Conservation (phyloP, 306 rosid species). For the Fagus crenata region DNA sequence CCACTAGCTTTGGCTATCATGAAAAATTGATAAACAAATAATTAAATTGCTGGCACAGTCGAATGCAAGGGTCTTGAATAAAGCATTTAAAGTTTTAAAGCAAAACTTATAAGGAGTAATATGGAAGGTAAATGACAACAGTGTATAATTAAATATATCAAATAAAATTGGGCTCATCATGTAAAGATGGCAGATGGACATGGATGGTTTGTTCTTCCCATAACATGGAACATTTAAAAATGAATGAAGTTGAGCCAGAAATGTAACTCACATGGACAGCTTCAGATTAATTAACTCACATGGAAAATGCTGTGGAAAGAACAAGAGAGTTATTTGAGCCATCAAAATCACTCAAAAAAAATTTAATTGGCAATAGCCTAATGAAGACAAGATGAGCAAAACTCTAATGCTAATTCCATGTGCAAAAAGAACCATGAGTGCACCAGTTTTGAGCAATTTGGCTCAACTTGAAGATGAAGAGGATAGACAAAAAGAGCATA, state of each 20-base stretch:
- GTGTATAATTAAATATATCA: too few relatives aligned
- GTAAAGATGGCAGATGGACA: too few relatives aligned
- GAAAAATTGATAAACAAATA: constrained; percentile 20
- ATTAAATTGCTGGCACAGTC: not conserved
- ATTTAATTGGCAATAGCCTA: not conserved
- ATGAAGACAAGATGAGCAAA: not conserved
- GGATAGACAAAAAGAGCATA: too few relatives aligned
- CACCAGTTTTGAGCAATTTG: not conserved
- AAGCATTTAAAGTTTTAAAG: too few relatives aligned
- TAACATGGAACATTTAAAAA: not conserved
- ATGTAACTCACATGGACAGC: not conserved
- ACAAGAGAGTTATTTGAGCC: not conserved
- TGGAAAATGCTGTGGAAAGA: not conserved
- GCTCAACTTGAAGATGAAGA: not conserved
- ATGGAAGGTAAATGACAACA: too few relatives aligned
- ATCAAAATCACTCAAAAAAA: not conserved
- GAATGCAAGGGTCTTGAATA: not conserved
- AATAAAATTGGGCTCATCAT: too few relatives aligned
- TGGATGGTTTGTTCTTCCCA: too few relatives aligned
- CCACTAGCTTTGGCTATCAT: constrained; percentile 77
- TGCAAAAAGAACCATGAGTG: not conserved
- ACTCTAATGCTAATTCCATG: not conserved
- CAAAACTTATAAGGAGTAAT: too few relatives aligned
- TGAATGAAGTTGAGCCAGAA: not conserved
- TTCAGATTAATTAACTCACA: not conserved